Percentiles rank a stretch among this genome's conserved stretches.
These are phyloP conservation scores for Beauveria sp. DNA, from an alignment of 2,329 filamentous ascomycete species.

Conservation along the genomic window DNA sequence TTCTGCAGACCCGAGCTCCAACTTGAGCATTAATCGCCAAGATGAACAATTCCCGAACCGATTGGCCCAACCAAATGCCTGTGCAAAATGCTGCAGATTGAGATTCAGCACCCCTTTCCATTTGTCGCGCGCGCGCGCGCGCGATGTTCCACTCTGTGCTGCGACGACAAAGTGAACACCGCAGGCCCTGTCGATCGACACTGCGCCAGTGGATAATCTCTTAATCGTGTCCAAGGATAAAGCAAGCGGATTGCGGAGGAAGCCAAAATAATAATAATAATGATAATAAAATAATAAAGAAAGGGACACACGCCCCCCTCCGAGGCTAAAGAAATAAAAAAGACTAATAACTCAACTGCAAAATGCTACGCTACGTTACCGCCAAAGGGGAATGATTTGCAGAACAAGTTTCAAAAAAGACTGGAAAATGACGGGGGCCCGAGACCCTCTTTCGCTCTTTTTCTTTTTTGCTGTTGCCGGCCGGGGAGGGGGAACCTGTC, in stretches of 20 bases:
- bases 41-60: background rate
- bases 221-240: background rate
- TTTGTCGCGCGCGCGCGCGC: background rate
- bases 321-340: background rate
- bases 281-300: background rate
- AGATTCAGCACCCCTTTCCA: no score
- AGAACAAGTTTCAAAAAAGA: constrained; percentile 6
- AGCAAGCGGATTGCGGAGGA: background rate
- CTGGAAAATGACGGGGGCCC: background rate
- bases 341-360: background rate
- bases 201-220: background rate
- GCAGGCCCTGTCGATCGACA: constrained; percentile 10
- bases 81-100: background rate
- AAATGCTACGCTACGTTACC: constrained; percentile 1
- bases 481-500: background rate
- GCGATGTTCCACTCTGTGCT: background rate
- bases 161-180: background rate
- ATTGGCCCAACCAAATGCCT: background rate
- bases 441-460: background rate
- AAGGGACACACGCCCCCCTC: background rate
- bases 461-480: background rate
- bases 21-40: background rate
- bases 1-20: no score
- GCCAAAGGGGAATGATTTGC: constrained; percentile 9
- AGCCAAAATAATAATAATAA: no score